Conservation (phyloP, 2,329 filamentous ascomycete genomes). For the Botrytis hyacinthi region DNA sequence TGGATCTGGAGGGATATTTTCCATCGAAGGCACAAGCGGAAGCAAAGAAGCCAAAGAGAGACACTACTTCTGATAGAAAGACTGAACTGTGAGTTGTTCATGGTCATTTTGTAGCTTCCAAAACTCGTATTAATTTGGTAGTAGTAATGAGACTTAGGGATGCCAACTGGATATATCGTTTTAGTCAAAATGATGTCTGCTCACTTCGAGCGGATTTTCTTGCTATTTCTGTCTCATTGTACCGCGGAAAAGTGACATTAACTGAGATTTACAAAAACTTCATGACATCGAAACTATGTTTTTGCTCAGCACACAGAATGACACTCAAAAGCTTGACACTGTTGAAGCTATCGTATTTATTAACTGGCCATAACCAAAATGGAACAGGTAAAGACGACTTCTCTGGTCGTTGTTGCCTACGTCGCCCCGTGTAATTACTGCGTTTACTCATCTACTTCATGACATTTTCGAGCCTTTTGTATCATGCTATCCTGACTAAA, state of each 20-base stretch:
- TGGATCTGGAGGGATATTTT: conserved; percentile 61
- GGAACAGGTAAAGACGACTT: not conserved
- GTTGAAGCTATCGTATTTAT: not conserved
- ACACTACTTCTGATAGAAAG: conserved; percentile 23
- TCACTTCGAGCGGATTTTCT: not conserved
- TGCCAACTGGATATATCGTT: not conserved
- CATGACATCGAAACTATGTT: not conserved
- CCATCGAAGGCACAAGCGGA: conserved; percentile 23
- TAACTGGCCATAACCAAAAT: not conserved
- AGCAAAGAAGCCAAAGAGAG: conserved; percentile 26
- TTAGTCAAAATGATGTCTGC: not conserved
- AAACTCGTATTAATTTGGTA: conserved; percentile 14
- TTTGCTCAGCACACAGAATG: not conserved
- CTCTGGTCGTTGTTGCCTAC: not conserved
- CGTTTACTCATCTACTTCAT: not conserved
- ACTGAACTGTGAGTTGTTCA: conserved; percentile 39
- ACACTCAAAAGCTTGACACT: not conserved
- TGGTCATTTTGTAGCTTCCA: conserved; percentile 17
- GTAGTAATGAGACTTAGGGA: conserved; percentile 11
- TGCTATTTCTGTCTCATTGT: not conserved
- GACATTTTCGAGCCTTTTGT: not conserved
- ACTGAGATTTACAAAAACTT: not conserved
- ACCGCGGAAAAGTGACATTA: not conserved
- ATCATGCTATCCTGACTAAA: not conserved
- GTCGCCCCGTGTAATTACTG: not conserved